These are phyloP conservation scores for Basidioascus undulatus DNA, from an alignment of 768 basidiomycete species.

Conservation along the genomic window DNA sequence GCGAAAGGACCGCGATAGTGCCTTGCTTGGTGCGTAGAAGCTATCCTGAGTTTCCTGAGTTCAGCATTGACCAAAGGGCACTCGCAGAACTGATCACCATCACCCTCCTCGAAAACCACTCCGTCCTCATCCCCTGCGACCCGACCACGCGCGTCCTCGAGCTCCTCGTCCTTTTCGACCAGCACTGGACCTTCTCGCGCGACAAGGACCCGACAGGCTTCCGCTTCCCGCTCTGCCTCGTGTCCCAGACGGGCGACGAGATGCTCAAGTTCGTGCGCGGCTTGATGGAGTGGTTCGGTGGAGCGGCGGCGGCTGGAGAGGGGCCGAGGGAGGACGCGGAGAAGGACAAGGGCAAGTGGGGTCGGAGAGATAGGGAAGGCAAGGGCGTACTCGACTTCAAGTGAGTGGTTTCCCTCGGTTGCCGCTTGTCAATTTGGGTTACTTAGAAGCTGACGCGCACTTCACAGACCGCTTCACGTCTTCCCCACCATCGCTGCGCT, in stretches of 20 bases:
- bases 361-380: conserved; percentile 30
- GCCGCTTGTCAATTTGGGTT: no score
- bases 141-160: conserved; percentile 86
- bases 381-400: conserved; percentile 49
- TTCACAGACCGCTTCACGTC: conserved; percentile 61
- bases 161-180: conserved; percentile 80
- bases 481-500: conserved; percentile 63
- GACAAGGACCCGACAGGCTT: conserved; percentile 5
- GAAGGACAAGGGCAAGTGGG: conserved; percentile 27
- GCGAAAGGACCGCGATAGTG: conserved; percentile 68
- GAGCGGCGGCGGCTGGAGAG: conserved; percentile 77
- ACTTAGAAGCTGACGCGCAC: no score
- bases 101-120: conserved; percentile 54
- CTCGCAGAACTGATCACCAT: conserved; percentile 58
- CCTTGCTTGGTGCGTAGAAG: conserved; percentile 38
- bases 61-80: neutral
- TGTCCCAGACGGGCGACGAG: conserved; percentile 71
- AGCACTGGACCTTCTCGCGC: conserved; percentile 76
- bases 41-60: neutral
- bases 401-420: conserved; percentile 24
- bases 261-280: conserved; percentile 82
- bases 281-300: conserved; percentile 98
- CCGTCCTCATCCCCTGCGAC: conserved; percentile 75
- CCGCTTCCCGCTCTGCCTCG: conserved; percentile 57
- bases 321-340: conserved; percentile 32